Evolutionary conservation across 345 rosid species (phyloP).

Genomic region (Ceriops zippeliana): DNA sequence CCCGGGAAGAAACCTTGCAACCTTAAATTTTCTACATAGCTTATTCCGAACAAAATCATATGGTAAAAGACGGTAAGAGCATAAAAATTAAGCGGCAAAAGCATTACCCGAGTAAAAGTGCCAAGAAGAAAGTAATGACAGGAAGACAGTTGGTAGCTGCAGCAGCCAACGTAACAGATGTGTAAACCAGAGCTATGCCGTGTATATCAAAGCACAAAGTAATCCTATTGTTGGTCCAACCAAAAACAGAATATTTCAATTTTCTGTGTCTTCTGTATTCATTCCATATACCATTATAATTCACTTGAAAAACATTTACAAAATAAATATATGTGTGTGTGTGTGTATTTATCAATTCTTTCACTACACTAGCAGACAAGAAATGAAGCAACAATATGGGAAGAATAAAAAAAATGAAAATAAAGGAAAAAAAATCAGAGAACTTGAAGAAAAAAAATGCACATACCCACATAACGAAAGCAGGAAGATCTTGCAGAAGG

Average conservation of each 20-base stretch:
- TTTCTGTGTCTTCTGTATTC: too few relatives aligned
- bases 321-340: not conserved
- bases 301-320: too few relatives aligned
- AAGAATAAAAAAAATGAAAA: too few relatives aligned
- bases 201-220: conserved; percentile 47
- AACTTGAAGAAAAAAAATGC: not conserved
- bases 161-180: conserved; percentile 82
- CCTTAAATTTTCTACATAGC: too few relatives aligned
- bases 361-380: not conserved
- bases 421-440: not conserved
- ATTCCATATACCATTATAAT: too few relatives aligned
- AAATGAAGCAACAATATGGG: not conserved
- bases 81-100: not conserved
- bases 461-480: conserved; percentile 74
- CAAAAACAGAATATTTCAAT: not conserved
- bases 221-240: conserved; percentile 36
- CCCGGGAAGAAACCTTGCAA: too few relatives aligned
- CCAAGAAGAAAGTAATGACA: conserved; percentile 86
- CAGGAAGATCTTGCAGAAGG: conserved; percentile 72
- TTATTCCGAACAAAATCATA: too few relatives aligned
- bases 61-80: too few relatives aligned
- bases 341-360: not conserved
- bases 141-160: conserved; percentile 82
- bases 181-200: conserved; percentile 70
- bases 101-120: conserved; percentile 60